Conservation (phyloP, 352 stramenopile genomes). For the Phytophthora colocasiae region DNA sequence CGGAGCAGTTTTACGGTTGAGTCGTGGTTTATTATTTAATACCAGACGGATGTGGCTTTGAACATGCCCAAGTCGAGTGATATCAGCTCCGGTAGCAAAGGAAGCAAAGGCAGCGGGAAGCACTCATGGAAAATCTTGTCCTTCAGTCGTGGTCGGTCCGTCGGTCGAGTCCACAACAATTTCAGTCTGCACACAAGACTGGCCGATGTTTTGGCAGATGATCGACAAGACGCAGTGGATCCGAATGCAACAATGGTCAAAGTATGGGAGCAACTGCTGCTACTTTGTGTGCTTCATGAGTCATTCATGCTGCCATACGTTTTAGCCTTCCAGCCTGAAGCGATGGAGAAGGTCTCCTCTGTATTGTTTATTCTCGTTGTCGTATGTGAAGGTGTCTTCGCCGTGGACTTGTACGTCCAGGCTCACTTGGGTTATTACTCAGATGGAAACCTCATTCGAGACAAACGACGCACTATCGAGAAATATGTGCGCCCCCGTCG, state of each 20-base stretch:
- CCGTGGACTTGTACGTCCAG: conserved; percentile 61
- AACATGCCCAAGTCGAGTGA: background rate
- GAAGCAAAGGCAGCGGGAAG: background rate
- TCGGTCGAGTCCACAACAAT: conserved; percentile 8
- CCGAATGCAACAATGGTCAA: conserved; percentile 34
- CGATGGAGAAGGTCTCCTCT: conserved; percentile 15
- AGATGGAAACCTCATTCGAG: conserved; percentile 59
- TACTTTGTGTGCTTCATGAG: conserved; percentile 46
- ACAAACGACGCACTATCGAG: conserved; percentile 19
- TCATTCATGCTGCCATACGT: conserved; percentile 66
- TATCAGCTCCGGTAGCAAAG: background rate
- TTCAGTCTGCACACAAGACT: conserved; percentile 25
- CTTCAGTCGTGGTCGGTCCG: conserved; percentile 12
- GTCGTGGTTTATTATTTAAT: background rate
- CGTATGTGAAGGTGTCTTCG: conserved; percentile 53
- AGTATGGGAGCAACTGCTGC: background rate
- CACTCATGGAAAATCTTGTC: conserved; percentile 15
- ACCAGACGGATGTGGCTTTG: background rate
- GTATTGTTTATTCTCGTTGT: conserved; percentile 34
- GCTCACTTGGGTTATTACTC: conserved; percentile 63
- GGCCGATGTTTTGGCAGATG: conserved; percentile 19
- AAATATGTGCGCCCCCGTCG: conserved; percentile 52
- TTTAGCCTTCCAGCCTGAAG: conserved; percentile 43
- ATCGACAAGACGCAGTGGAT: conserved; percentile 49
- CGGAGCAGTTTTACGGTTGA: background rate